These are phyloP conservation scores for Podila verticillata DNA, from an alignment of 192 early-diverging fungal species.

Conservation along the genomic window DNA sequence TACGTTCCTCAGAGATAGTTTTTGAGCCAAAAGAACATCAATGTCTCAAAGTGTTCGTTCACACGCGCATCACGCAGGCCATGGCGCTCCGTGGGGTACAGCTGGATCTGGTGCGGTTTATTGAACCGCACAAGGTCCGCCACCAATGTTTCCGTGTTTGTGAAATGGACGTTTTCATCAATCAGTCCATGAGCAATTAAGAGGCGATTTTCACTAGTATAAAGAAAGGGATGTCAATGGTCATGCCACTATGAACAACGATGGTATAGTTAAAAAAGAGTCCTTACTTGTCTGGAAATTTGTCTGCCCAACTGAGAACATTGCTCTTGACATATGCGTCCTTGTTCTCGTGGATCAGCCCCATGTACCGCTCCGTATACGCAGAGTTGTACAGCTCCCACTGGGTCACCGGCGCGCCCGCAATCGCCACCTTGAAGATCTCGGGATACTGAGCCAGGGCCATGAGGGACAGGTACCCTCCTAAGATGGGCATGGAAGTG, in stretches of 20 bases:
- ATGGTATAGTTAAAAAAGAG: background rate
- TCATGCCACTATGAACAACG: background rate
- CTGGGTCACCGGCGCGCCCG: slow-evolving; percentile 77
- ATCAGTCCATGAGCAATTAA: slow-evolving; percentile 77
- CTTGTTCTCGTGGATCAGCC: slow-evolving; percentile 55
- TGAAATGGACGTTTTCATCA: slow-evolving; percentile 84
- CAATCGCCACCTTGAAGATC: slow-evolving; percentile 70
- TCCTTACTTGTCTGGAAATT: slow-evolving; percentile 68
- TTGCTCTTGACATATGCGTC: slow-evolving; percentile 62
- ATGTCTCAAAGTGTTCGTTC: slow-evolving; percentile 83
- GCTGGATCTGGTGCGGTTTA: slow-evolving; percentile 71
- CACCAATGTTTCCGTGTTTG: slow-evolving; percentile 67
- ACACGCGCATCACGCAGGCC: slow-evolving; percentile 70
- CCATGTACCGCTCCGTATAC: slow-evolving; percentile 80
- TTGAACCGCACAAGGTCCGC: slow-evolving; percentile 57
- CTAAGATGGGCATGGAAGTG: background rate
- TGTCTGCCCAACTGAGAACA: slow-evolving; percentile 58
- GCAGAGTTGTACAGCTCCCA: slow-evolving; percentile 82
- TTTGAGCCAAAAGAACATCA: slow-evolving; percentile 70
- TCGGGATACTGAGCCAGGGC: slow-evolving; percentile 66
- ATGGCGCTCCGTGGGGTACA: slow-evolving; percentile 82
- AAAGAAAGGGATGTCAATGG: background rate
- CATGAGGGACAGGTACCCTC: slow-evolving; percentile 77
- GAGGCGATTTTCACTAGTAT: slow-evolving; percentile 61
- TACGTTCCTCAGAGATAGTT: slow-evolving; percentile 59